Evolutionary conservation across 2,329 filamentous ascomycete species (phyloP).

Genomic region (Metarhizium rileyi): DNA sequence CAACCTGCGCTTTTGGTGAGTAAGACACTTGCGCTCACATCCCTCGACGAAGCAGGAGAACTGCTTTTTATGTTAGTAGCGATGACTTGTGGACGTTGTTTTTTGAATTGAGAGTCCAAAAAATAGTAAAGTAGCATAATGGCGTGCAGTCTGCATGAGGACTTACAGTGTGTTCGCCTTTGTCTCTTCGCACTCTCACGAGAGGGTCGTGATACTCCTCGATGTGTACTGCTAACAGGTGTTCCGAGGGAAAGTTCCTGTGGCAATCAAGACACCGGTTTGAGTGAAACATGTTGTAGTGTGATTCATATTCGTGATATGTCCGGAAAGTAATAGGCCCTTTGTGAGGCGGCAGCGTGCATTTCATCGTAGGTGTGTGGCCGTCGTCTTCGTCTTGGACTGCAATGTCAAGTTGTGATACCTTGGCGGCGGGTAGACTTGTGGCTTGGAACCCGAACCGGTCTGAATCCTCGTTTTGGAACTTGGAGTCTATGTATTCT

Average conservation of each 20-base stretch:
- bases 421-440: conserved; percentile 36
- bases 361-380: conserved; percentile 54
- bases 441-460: conserved; percentile 7
- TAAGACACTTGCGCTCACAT: conserved; percentile 77
- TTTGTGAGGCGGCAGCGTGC: conserved; percentile 70
- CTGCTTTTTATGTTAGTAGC: conserved; percentile 27
- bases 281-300: conserved; percentile 72
- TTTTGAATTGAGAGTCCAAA: too few species aligned
- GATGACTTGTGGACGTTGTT: background rate
- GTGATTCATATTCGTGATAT: conserved; percentile 75
- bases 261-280: conserved; percentile 79
- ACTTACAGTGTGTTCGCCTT: conserved; percentile 77
- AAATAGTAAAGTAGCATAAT: too few species aligned
- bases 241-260: conserved; percentile 78
- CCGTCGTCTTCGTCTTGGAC: conserved; percentile 22
- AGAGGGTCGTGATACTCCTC: conserved; percentile 87
- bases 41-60: conserved; percentile 84
- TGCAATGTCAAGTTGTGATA: conserved; percentile 47
- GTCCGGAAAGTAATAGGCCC: conserved; percentile 60
- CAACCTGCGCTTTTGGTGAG: conserved; percentile 71
- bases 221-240: conserved; percentile 75
- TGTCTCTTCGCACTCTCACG: conserved; percentile 58
- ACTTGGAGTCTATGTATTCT: conserved; percentile 30
- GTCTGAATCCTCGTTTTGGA: conserved; percentile 8
- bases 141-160: background rate